Evolutionary conservation across 23 red algal species (phyloP), one percentile per base, ranked within the genome.

Genomic region (Gracilaria vermiculophylla): DNA sequence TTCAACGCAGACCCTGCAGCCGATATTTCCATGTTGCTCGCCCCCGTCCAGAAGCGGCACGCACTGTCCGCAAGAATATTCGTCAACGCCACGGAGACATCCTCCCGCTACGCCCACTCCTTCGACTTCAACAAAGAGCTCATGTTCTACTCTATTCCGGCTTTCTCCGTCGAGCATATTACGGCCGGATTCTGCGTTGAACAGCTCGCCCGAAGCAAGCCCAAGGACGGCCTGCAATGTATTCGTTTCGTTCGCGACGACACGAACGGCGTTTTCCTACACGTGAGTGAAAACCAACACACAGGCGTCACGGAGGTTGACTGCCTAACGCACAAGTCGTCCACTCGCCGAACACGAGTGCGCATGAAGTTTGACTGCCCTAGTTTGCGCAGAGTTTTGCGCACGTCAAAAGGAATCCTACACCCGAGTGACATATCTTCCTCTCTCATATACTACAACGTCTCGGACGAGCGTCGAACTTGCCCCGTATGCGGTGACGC

Each of bases 151-250:
- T 88, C 84, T 8, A 88, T 88, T 52, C 84, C 84, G 35, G 84
- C 84, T 14, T 88, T 88, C 58, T 88, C 84, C 84, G 66, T 88
- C 69, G 84, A 69, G 19, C 69, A 65, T 31, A 88, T 88, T 23
- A 88, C 84, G 21, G 84, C 84, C 66, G 84, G 84, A 44, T 88
- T 88, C 58, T 88, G 84, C 53, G 84, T 88, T n/a, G 84, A 88
- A 70, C 84, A 88, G 53, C 84, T 69, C 41, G 24, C 53, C 24
- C 35, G 50, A 49, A 57, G 32, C 50, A 79, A 60, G 32, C 10
- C 76, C 24, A 79, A 54, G 76, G 53, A 79, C 76, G 53, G 14
- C 21, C 48, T 88, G 17, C 84, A 88, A 62, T 88, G 84, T 66
- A 88, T 88, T 62, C 84, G 84, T 40, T 88, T 88, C 73, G 66